Evolutionary conservation across 2,329 filamentous ascomycete species (phyloP).

Genomic region (Beauveria pseudobassiana): DNA sequence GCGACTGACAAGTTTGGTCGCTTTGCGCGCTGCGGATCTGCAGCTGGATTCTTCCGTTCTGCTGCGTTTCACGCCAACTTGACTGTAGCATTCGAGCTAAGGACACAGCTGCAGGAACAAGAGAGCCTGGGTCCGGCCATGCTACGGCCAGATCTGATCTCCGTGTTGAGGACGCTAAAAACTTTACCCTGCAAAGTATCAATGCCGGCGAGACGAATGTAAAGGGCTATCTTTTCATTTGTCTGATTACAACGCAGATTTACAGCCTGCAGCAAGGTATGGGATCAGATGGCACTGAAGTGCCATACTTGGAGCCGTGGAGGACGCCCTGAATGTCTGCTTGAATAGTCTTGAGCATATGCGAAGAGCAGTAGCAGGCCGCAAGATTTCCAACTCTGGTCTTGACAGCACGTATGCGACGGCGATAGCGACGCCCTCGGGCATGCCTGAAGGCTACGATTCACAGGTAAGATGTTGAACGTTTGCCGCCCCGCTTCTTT

Average conservation of each 20-base stretch:
- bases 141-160: conserved; percentile 34
- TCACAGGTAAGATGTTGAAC: background rate
- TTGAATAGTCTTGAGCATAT: background rate
- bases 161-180: conserved; percentile 32
- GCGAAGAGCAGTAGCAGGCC: background rate
- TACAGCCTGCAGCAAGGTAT: background rate
- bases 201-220: conserved; percentile 46
- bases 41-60: conserved; percentile 34
- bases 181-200: conserved; percentile 32
- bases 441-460: background rate
- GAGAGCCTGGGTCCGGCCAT: conserved; percentile 27
- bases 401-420: background rate
- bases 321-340: background rate
- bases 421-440: background rate
- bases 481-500: background rate
- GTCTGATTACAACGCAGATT: background rate
- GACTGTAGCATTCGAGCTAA: conserved; percentile 33
- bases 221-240: conserved; percentile 40
- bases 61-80: conserved; percentile 28
- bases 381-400: background rate
- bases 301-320: background rate
- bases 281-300: background rate
- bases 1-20: background rate
- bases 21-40: conserved; percentile 30
- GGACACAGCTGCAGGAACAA: conserved; percentile 32